Evolutionary conservation across 2,329 filamentous ascomycete genomes (phyloP), one percentile per base, ranked within the genome.

Genomic region (Penicillium sp.): DNA sequence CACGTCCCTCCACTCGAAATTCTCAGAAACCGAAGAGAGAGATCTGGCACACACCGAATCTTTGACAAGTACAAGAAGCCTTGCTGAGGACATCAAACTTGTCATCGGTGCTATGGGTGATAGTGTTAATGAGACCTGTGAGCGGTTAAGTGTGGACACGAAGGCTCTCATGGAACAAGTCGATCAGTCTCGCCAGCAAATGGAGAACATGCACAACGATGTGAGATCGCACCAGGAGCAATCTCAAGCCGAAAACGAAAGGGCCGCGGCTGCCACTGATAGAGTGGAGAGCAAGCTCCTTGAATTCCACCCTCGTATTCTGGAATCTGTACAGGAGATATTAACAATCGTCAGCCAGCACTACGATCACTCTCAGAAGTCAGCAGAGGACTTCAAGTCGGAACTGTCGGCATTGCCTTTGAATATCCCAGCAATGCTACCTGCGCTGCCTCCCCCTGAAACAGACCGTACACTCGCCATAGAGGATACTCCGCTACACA

Each of bases 231-330:
- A 96, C 70, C 92, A 97, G 69, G 84, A 91, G 64, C 84, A 90
- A 64, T 96, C 93, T 10, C 87, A 91, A 8, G 89, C 92, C 36
- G 88, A 96, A 65, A 82, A 96, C 53, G 85, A 88, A 66, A 89
- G 91, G 69, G 86, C 90, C 12, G 79, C 92, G 38, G 83, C 83
- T 56, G 85, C 85, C 8, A 86, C 96, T 17, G 88, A 90, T 64
- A 86, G 86, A 25, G 79, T 97, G 1, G 89, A 96, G 69, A 88
- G 83, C 58, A 87, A 94, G 57, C 83, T 96, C 31, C 84, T 84
- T 9, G 92, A 97, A 72, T 89, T 89, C 63, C 89, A 97, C 66
- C 94, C 94, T 1, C 89, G 96, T 76, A 89, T 97, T 64, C 83
- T 97, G 57, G 88, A 93, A 53, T 86, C 90, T 0, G 85, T 99